A percentile compares a stretch with the other conserved stretches of the same genome.
These are phyloP conservation scores for Aspergillus vadensis DNA, from an alignment of 2,329 filamentous ascomycete species.

Conservation along the genomic window DNA sequence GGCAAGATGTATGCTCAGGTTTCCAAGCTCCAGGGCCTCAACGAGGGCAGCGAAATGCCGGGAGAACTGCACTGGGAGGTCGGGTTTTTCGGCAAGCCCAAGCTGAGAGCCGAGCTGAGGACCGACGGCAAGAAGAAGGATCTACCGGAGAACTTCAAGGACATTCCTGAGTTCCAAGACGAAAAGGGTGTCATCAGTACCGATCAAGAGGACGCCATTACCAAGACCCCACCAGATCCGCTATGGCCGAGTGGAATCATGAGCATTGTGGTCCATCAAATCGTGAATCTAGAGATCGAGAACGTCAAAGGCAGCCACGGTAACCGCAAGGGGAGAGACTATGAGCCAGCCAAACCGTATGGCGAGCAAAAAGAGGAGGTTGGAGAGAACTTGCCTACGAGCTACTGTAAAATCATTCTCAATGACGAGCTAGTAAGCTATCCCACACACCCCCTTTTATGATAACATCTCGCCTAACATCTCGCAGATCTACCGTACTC, in stretches of 20 bases:
- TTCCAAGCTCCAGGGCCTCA: constrained; percentile 79
- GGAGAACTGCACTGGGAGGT: constrained; percentile 96
- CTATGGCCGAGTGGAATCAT: constrained; percentile 91
- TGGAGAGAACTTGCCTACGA: constrained; percentile 76
- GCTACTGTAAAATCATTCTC: constrained; percentile 88
- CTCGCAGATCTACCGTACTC: constrained; percentile 77
- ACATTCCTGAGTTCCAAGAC: constrained; percentile 78
- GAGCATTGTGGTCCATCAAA: constrained; percentile 86
- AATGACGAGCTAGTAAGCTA: constrained; percentile 75
- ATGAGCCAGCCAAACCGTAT: constrained; percentile 79
- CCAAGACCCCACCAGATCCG: constrained; percentile 91
- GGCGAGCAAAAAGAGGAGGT: constrained; percentile 87
- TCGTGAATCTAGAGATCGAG: constrained; percentile 89
- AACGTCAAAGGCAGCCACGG: constrained; percentile 84
- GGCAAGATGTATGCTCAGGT: constrained; percentile 90
- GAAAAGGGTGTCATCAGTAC: constrained; percentile 78
- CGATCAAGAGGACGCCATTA: constrained; percentile 77
- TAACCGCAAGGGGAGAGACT: constrained; percentile 81
- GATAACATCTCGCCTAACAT: constrained; percentile 4
- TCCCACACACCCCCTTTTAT: neutral
- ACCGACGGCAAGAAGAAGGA: constrained; percentile 83
- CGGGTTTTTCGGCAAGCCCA: constrained; percentile 88
- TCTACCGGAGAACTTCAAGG: constrained; percentile 71
- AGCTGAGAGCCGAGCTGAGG: constrained; percentile 78
- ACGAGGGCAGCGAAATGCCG: constrained; percentile 84